Evolutionary conservation across 257 asterid genomes (phyloP).

Genomic region (Solanum bukasovii): DNA sequence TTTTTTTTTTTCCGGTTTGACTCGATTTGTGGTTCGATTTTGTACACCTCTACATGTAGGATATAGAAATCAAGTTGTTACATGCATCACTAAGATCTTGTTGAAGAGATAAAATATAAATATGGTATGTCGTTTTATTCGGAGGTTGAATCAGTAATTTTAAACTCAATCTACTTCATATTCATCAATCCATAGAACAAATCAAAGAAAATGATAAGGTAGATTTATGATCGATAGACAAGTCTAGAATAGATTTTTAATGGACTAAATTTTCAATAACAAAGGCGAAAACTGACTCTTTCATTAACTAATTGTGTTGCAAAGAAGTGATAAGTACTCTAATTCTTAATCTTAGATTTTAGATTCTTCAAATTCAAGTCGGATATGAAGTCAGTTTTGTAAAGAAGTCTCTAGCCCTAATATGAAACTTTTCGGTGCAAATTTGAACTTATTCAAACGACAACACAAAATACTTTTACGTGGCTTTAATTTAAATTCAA

Average conservation of each 20-base stretch:
- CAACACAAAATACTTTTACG: accelerated
- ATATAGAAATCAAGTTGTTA: not conserved
- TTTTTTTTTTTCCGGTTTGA: too few species aligned
- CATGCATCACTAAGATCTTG: not conserved
- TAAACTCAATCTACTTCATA: not conserved
- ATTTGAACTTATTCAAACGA: not conserved
- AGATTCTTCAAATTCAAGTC: not conserved
- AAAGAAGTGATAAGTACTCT: not conserved
- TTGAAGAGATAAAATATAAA: too few species aligned
- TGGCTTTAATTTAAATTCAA: not conserved
- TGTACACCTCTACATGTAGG: not conserved
- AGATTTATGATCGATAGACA: accelerated
- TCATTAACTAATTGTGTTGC: not conserved
- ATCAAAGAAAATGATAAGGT: not conserved
- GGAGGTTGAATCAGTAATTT: not conserved
- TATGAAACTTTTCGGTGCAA: not conserved
- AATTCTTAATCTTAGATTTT: not conserved
- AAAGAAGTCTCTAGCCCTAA: not conserved
- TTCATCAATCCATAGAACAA: not conserved
- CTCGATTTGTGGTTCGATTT: too few species aligned
- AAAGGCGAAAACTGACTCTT: not conserved
- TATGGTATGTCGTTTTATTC: not conserved
- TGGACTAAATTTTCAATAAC: not conserved
- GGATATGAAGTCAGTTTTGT: not conserved
- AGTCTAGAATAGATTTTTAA: accelerated